phyloP scores from a whole-genome alignment of 106 monocot species.

The Acorus gramineus region DNA sequence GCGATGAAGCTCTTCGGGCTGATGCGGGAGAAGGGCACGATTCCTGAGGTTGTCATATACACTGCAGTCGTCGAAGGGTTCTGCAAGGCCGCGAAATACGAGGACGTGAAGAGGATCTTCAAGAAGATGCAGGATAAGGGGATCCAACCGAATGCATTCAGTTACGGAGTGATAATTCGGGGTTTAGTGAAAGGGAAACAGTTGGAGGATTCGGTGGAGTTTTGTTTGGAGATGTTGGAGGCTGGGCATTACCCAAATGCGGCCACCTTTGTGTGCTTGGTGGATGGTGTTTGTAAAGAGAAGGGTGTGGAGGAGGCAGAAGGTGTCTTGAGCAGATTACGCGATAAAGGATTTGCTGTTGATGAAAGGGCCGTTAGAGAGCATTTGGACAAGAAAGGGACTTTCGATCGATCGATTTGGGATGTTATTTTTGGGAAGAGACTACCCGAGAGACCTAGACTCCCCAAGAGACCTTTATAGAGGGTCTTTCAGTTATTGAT shows the following conservation, averaged over 20 bases:
- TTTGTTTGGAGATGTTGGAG: constrained; percentile 75
- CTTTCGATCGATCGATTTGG: constrained; percentile 54
- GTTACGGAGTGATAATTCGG: constrained; percentile 56
- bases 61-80: constrained; percentile 89
- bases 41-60: constrained; percentile 89
- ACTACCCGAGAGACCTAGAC: constrained; percentile 8
- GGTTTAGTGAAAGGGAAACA: constrained; percentile 58
- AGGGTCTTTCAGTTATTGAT: too few relatives aligned
- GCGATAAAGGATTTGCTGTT: constrained; percentile 54
- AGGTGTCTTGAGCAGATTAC: constrained; percentile 40
- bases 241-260: constrained; percentile 55
- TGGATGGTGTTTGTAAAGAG: constrained; percentile 45
- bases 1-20: constrained; percentile 93
- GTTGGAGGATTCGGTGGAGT: constrained; percentile 60
- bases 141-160: constrained; percentile 78
- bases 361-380: constrained; percentile 86
- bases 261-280: constrained; percentile 46
- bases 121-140: constrained; percentile 88
- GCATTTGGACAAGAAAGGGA: constrained; percentile 90
- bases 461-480: too few relatives aligned
- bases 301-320: constrained; percentile 68
- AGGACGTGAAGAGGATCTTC: constrained; percentile 80
- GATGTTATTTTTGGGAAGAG: constrained; percentile 86
- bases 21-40: constrained; percentile 91
- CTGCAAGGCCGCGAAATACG: constrained; percentile 63